Evolutionary conservation across 148 eudicot genomes (phyloP).

Genomic region (Cornus kousa): DNA sequence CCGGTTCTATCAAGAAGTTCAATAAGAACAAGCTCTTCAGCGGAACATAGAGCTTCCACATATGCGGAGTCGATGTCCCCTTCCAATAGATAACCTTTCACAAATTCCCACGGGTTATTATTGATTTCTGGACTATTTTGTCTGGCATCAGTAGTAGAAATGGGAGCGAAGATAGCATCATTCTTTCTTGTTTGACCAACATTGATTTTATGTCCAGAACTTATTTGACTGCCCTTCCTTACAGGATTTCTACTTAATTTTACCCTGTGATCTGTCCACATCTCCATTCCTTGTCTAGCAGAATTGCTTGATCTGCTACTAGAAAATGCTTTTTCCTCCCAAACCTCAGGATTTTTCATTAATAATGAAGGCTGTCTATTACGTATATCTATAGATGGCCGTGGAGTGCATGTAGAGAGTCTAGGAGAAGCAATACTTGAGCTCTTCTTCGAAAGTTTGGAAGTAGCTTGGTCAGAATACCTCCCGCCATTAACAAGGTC

Average conservation of each 20-base stretch:
- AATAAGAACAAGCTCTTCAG: constrained; percentile 54
- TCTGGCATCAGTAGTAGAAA: constrained; percentile 26
- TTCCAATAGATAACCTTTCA: constrained; percentile 46
- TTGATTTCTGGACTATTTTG: constrained; percentile 31
- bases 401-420: constrained; percentile 63
- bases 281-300: constrained; percentile 25
- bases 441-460: constrained; percentile 41
- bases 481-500: constrained; percentile 45
- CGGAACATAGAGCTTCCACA: constrained; percentile 64
- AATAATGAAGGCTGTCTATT: constrained; percentile 35
- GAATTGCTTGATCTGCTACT: constrained; percentile 41
- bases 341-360: constrained; percentile 30
- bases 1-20: constrained; percentile 83
- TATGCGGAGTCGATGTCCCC: constrained; percentile 83
- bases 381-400: constrained; percentile 52
- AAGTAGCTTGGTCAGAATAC: constrained; percentile 32
- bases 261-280: constrained; percentile 36
- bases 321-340: constrained; percentile 41
- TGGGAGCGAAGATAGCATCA: constrained; percentile 23
- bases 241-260: constrained; percentile 39
- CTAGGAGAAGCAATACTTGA: constrained; percentile 55
- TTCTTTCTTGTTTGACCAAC: constrained; percentile 33
- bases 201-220: constrained; percentile 26
- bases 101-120: constrained; percentile 46
- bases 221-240: constrained; percentile 28